phyloP scores from a whole-genome alignment of 1,284 basidiomycete species.

The Boletus smithii region DNA sequence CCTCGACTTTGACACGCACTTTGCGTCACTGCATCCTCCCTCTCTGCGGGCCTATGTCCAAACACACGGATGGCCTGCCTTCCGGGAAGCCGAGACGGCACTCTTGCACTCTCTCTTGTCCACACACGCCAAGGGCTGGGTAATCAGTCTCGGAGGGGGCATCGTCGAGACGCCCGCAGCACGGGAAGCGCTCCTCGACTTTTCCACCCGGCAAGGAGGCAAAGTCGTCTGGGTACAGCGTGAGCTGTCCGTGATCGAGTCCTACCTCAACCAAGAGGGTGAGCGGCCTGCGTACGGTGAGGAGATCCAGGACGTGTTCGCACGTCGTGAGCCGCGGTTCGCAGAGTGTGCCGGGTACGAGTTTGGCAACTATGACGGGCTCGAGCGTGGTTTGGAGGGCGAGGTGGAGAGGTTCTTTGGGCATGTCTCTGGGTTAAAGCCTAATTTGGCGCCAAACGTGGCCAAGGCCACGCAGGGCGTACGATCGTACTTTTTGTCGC shows the following conservation, averaged over 20 bases:
- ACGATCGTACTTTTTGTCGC: constrained; percentile 86
- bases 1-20: constrained; percentile 85
- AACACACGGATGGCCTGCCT: constrained; percentile 73
- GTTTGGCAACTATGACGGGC: constrained; percentile 75
- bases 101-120: constrained; percentile 61
- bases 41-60: constrained; percentile 78
- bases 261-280: constrained; percentile 77
- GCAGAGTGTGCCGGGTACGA: constrained; percentile 81
- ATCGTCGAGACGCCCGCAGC: constrained; percentile 86
- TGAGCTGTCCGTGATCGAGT: constrained; percentile 67
- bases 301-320: constrained; percentile 78
- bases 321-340: constrained; percentile 85
- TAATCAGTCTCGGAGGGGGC: constrained; percentile 93
- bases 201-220: constrained; percentile 51
- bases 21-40: constrained; percentile 63
- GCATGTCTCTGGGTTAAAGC: constrained; percentile 76
- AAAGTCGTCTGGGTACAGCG: constrained; percentile 71
- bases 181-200: constrained; percentile 67
- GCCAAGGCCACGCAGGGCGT: constrained; percentile 39
- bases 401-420: constrained; percentile 80
- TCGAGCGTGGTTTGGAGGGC: constrained; percentile 20
- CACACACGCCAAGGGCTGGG: constrained; percentile 57
- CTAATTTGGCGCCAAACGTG: constrained; percentile 65
- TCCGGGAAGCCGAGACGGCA: constrained; percentile 62
- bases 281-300: constrained; percentile 86